phyloP scores from a whole-genome alignment of 139 green algal species.

The Yamagishiella unicocca region DNA sequence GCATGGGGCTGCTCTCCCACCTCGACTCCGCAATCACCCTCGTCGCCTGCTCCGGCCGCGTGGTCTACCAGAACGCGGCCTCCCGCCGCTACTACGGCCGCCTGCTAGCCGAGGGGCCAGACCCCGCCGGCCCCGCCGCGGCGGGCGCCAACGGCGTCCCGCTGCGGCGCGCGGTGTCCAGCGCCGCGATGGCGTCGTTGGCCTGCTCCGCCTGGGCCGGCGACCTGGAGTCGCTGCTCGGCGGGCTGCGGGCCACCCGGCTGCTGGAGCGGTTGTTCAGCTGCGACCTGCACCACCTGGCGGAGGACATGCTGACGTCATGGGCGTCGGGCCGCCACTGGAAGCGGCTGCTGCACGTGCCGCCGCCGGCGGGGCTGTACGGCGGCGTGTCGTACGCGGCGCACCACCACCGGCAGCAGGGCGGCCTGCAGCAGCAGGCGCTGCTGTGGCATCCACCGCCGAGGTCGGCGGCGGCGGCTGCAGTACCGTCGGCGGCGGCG shows the following conservation, averaged over 20 bases:
- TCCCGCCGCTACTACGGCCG: constrained; percentile 24
- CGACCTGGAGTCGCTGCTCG: neutral
- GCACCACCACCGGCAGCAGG: neutral
- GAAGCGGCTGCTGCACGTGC: constrained; percentile 19
- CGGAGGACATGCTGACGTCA: neutral
- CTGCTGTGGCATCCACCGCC: no score
- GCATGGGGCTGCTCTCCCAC: constrained; percentile 16
- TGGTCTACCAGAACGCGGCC: constrained; percentile 22
- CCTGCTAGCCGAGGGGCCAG: neutral
- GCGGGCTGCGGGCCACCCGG: neutral
- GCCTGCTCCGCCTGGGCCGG: neutral
- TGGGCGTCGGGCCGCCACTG: neutral
- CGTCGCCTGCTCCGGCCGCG: neutral
- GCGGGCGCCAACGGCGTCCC: neutral
- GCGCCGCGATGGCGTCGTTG: neutral
- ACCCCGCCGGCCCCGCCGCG: no score
- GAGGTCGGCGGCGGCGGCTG: neutral
- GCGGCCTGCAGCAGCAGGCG: no score
- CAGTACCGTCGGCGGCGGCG: neutral
- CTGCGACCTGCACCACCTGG: neutral
- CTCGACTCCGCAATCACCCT: constrained; percentile 2
- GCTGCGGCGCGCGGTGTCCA: no score
- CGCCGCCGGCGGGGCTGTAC: neutral
- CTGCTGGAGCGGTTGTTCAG: constrained; percentile 4
- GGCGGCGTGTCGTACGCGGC: no score